Evolutionary conservation across 2,329 filamentous ascomycete genomes (phyloP), one percentile per base, ranked within the genome.

Genomic region (Talaromyces sp.): DNA sequence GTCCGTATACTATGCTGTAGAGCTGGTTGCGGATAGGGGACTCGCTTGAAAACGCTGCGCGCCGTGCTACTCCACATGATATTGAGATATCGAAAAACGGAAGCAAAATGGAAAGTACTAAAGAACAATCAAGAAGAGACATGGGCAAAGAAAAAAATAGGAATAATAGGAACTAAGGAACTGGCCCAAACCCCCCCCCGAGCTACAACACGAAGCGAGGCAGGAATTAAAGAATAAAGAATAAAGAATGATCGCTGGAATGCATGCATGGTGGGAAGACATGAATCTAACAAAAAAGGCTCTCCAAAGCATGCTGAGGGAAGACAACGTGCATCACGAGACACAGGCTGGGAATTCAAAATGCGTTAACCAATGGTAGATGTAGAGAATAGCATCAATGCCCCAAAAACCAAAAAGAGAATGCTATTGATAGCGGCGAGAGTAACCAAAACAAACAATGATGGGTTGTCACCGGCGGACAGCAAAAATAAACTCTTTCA

Each of bases 401-500:
- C 12, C 40, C 40, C 40, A 42, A 42, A 42, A 42, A 33, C 10
- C 8, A 9, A 42, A 42, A 5, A 44, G 14, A 44, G 16, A 47
- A 47, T 47, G 42, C 42, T 18, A 47, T 47, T 23, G 5, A 44
- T 56, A 31, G 34, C 36, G 6, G 30, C 33, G 33, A 12, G 33
- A 27, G 2, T 23, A n/a, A 36, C 7, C 54, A 42, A 27, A 44
- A 56, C 34, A 14, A 44, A 56, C 16, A 44, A n/a, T 23, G 18
- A 57, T 31, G 36, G n/a, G n/a, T 28, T 14, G 31, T 31, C 14
- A 23, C 33, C 4, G 12, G 47, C 47, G 36, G 28, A 60, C 40
- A 55, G 5, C 56, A 56, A 56, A 52, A 55, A 42, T 44, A 64
- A 47, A 57, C 23, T 52, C 52, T 57, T 61, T 36, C 28, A 50